These are phyloP conservation scores for Podospora appendiculata DNA, from an alignment of 495 filamentous ascomycete species.

Conservation along the genomic window DNA sequence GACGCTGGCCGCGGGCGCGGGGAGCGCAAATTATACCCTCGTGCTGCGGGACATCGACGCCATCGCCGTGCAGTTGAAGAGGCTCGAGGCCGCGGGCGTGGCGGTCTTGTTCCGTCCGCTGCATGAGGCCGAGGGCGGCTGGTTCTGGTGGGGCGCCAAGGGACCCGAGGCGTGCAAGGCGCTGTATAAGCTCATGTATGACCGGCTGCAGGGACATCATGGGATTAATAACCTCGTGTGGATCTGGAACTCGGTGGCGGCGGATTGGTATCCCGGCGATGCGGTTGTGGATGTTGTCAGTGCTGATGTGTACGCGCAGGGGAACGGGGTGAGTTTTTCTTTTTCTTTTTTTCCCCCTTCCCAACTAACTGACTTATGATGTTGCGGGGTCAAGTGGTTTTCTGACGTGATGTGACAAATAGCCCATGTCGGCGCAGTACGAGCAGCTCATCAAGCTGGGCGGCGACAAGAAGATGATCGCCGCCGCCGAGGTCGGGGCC, in stretches of 20 bases:
- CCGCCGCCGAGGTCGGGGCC: slow-evolving; percentile 36
- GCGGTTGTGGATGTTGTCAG: slow-evolving; percentile 32
- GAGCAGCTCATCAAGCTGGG: slow-evolving; percentile 34
- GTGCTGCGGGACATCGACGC: slow-evolving; percentile 43
- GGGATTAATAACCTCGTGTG: slow-evolving; percentile 38
- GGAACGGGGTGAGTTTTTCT: slow-evolving; percentile 23
- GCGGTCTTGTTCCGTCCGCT: slow-evolving; percentile 39
- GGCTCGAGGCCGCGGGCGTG: slow-evolving; percentile 28
- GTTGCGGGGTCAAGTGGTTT: background rate
- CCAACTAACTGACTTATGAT: too few relatives aligned
- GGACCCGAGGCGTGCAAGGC: slow-evolving; percentile 36
- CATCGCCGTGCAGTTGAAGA: slow-evolving; percentile 37
- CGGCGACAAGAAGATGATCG: slow-evolving; percentile 38
- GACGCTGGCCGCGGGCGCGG: slow-evolving; percentile 23
- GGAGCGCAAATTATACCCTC: slow-evolving; percentile 36
- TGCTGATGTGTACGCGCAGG: slow-evolving; percentile 29
- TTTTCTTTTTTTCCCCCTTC: too few relatives aligned
- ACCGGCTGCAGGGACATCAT: slow-evolving; percentile 34
- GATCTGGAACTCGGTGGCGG: slow-evolving; percentile 40
- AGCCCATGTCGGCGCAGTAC: slow-evolving; percentile 35
- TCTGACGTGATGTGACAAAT: background rate
- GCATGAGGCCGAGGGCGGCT: slow-evolving; percentile 42
- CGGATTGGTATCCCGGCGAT: slow-evolving; percentile 41
- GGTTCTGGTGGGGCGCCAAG: slow-evolving; percentile 49
- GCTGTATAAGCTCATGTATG: slow-evolving; percentile 32